These are phyloP conservation scores for Globisporangium nunn DNA, from an alignment of 352 stramenopile genomes.

Conservation along the genomic window DNA sequence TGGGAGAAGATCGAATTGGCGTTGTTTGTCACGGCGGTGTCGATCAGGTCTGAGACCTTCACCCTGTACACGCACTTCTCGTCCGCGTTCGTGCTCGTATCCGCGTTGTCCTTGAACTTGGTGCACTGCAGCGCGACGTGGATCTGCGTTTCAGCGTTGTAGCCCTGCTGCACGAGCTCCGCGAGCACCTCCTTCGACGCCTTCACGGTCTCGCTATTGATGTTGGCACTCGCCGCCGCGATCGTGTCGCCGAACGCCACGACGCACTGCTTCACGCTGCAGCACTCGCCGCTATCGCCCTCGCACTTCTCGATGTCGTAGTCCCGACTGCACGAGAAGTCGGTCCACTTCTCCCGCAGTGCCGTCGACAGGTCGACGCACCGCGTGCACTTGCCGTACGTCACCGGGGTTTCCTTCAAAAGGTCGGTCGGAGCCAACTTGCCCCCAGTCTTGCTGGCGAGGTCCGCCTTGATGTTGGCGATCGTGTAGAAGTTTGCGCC, in stretches of 20 bases:
- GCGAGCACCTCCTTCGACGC: constrained; percentile 31
- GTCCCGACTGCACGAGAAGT: constrained; percentile 51
- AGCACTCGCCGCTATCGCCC: constrained; percentile 21
- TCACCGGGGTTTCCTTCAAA: constrained; percentile 13
- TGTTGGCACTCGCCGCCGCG: constrained; percentile 21
- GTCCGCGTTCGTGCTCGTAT: constrained; percentile 9
- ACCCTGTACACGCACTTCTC: constrained; percentile 22
- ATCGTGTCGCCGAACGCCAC: constrained; percentile 39
- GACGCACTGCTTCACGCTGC: constrained; percentile 45
- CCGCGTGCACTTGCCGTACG: constrained; percentile 26
- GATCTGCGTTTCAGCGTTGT: constrained; percentile 52
- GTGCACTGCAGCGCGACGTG: constrained; percentile 49
- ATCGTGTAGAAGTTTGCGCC: constrained; percentile 21
- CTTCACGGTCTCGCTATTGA: constrained; percentile 16
- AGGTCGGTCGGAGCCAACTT: constrained; percentile 7
- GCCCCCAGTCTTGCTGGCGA: not conserved
- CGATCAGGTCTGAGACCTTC: constrained; percentile 27
- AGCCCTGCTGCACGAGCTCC: constrained; percentile 26
- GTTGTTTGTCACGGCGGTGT: constrained; percentile 18
- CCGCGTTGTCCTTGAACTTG: constrained; percentile 3
- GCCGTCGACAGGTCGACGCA: constrained; percentile 38
- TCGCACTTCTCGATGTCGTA: constrained; percentile 40
- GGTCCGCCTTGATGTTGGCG: constrained; percentile 23
- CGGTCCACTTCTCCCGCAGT: constrained; percentile 46
- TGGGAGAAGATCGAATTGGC: constrained; percentile 6